Conservation (phyloP, 1,139 yeast genomes). For the Taphrina confusa region DNA sequence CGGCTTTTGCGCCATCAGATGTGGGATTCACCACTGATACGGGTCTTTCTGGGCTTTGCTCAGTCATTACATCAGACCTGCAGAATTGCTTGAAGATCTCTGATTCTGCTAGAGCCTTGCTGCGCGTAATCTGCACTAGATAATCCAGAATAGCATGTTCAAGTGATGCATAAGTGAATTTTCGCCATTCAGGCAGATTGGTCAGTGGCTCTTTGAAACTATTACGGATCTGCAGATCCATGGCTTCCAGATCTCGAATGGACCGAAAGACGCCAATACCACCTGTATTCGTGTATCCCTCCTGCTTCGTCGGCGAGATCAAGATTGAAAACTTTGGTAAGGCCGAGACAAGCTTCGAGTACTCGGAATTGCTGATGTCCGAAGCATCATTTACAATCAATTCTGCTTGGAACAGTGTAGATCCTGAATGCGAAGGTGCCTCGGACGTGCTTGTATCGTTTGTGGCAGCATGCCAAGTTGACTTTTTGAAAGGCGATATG, state of each 20-base stretch:
- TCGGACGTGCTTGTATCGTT: neutral
- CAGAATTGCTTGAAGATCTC: slow-evolving; percentile 16
- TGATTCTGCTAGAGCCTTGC: slow-evolving; percentile 2
- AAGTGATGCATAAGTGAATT: slow-evolving; percentile 10
- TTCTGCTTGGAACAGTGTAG: slow-evolving; percentile 19
- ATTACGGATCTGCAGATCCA: slow-evolving; percentile 1
- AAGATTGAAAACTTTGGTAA: slow-evolving; percentile 22
- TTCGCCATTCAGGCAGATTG: slow-evolving; percentile 15
- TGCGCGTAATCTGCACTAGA: slow-evolving; percentile 8
- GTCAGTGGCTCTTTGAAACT: neutral
- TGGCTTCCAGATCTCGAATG: slow-evolving; percentile 15
- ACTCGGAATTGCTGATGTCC: slow-evolving; percentile 5
- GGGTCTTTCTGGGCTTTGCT: neutral
- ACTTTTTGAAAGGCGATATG: slow-evolving; percentile 15
- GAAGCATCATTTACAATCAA: slow-evolving; percentile 26
- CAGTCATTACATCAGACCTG: slow-evolving; percentile 11
- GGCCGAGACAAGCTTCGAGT: neutral
- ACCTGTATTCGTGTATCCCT: slow-evolving; percentile 5
- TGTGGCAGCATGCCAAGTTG: neutral
- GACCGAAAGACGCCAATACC: slow-evolving; percentile 24
- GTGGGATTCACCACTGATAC: neutral
- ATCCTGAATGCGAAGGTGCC: neutral
- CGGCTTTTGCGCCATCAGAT: neutral
- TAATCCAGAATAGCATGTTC: slow-evolving; percentile 1
- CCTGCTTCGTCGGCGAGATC: slow-evolving; percentile 23